Evolutionary conservation across 257 asterid genomes (phyloP), one percentile per base, ranked within the genome.

Genomic region (Solanum rostratum): DNA sequence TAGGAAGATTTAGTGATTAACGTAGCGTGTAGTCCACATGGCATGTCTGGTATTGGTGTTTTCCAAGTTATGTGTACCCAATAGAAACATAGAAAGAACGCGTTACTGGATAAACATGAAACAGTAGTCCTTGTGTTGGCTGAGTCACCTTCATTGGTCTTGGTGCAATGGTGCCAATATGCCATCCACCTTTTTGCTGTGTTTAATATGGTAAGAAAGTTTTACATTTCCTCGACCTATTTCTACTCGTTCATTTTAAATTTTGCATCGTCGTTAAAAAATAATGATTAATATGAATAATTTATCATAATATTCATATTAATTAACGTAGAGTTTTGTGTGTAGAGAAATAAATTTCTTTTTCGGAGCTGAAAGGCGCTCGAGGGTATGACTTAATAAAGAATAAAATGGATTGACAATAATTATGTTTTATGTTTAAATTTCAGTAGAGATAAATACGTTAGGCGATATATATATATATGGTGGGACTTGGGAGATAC

Each of bases 161-260:
- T 73, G 22, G 81, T 46, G 59, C 81, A 22, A n/a, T 15, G 7
- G 5, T 46, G 15, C 43, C 81, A 74, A 46, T 3, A 1, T 74
- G 22, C 46, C 24, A 15, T 3, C 81, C 14, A 43, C n/a, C 3
- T 43, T 11, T 71, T 41, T n/a, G 6, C 37, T n/a, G 37, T 43
- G 52, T 12, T 71, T 41, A 70, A 70, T 19, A 70, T 41, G 79
- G 33, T 70, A 30, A 66, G 15, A 27, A n/a, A 2, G 6, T 2
- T 12, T 12, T 1, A 12, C 14, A 4, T 33, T 33, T 1, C 4
- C 1, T 5, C 6, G 1, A 1, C 4, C 0, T 33, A 1, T 33
- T 33, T 33, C 4, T 33, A 33, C 39, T 33, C 6, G 39, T 33
- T 33, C 6, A n/a, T n/a, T n/a, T n/a, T n/a, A n/a, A 33, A 33